Evolutionary conservation across 2,329 filamentous ascomycete genomes (phyloP).

Genomic region (Verticillium zaregamsianum): DNA sequence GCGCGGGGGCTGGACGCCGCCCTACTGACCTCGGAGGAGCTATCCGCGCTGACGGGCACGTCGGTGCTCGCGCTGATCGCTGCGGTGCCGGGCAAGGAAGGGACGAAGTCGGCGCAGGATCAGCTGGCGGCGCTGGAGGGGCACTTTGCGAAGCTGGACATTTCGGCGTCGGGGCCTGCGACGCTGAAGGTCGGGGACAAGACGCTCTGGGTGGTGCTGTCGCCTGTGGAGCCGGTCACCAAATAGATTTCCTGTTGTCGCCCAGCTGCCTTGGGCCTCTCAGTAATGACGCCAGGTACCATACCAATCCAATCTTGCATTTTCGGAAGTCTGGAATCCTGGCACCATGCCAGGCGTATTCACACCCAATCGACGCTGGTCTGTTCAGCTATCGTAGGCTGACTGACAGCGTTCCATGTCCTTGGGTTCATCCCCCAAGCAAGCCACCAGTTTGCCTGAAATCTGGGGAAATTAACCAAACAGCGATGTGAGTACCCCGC

Average conservation of each 20-base stretch:
- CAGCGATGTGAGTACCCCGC: not conserved
- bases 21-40: conserved; percentile 26
- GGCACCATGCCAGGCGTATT: no score
- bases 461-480: not conserved
- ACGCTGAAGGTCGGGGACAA: conserved; percentile 10
- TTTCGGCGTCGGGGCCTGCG: conserved; percentile 5
- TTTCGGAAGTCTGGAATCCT: no score
- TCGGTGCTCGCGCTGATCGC: conserved; percentile 35
- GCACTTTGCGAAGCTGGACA: conserved; percentile 24
- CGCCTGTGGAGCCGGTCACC: not conserved
- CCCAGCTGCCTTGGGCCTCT: no score
- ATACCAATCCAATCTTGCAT: no score
- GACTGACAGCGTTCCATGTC: no score
- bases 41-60: conserved; percentile 20
- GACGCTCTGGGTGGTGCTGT: conserved; percentile 31
- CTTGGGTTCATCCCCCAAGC: not conserved
- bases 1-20: conserved; percentile 31
- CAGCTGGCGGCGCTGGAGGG: conserved; percentile 13
- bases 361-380: no score
- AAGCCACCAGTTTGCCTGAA: not conserved
- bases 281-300: no score
- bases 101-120: conserved; percentile 6
- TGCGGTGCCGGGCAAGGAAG: conserved; percentile 21
- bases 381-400: no score
- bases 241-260: not conserved